phyloP scores from a whole-genome alignment of 495 filamentous ascomycete species.

The Neurospora africana region DNA sequence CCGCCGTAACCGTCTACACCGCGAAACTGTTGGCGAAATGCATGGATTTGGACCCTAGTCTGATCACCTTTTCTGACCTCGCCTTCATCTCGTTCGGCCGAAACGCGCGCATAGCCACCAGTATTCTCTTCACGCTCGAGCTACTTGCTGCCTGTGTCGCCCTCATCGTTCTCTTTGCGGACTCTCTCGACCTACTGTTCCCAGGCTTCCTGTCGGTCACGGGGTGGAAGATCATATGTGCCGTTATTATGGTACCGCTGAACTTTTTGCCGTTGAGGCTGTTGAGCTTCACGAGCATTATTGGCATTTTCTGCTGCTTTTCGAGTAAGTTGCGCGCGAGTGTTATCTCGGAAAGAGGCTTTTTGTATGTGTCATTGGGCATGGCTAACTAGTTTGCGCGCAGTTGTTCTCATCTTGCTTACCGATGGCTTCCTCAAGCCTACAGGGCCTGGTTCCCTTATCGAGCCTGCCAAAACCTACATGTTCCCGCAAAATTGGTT shows the following conservation, averaged over 20 bases:
- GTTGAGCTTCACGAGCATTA: constrained; percentile 79
- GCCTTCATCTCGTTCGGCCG: constrained; percentile 89
- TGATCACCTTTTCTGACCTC: constrained; percentile 86
- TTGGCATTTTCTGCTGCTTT: constrained; percentile 81
- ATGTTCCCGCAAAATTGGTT: constrained; percentile 78
- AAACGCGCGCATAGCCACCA: constrained; percentile 66
- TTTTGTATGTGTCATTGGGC: not conserved
- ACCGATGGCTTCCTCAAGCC: constrained; percentile 80
- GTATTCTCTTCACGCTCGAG: constrained; percentile 79
- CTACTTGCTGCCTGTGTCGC: constrained; percentile 84
- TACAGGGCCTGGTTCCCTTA: constrained; percentile 68
- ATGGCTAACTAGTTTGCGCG: constrained; percentile 7
- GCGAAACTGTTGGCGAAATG: constrained; percentile 80
- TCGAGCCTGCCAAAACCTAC: constrained; percentile 68
- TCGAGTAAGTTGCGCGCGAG: constrained; percentile 50
- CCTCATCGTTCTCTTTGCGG: constrained; percentile 85
- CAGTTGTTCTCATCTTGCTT: constrained; percentile 71
- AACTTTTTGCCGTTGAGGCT: constrained; percentile 77
- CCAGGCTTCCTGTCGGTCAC: constrained; percentile 54
- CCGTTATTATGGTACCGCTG: constrained; percentile 68
- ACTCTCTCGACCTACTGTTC: constrained; percentile 72
- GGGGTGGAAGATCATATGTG: constrained; percentile 82
- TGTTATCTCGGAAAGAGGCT: not conserved
- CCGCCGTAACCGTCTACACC: constrained; percentile 71
- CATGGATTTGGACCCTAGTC: constrained; percentile 63